Conservation (phyloP, 257 asterid genomes). For the Solanum chiquidenum region DNA sequence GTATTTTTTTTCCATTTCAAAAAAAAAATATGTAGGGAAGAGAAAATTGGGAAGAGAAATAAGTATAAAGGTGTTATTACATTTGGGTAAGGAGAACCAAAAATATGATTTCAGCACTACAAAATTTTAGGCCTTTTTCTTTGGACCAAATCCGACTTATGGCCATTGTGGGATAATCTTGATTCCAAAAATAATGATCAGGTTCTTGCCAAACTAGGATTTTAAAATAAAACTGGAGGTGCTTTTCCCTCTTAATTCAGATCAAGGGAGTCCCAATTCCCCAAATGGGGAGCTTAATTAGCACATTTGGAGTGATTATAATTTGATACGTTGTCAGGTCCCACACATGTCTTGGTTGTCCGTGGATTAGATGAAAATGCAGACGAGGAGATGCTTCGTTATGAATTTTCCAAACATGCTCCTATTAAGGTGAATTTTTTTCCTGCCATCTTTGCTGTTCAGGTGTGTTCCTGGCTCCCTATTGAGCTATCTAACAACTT, state of each 20-base stretch:
- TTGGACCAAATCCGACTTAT: background rate
- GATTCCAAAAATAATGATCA: background rate
- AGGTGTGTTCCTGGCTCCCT: background rate
- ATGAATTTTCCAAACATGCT: slow-evolving; percentile 89
- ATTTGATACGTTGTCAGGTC: slow-evolving; percentile 44
- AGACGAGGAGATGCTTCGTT: slow-evolving; percentile 98
- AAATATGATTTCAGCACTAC: background rate
- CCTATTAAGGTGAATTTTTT: slow-evolving; percentile 67
- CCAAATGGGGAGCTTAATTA: background rate
- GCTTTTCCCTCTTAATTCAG: background rate
- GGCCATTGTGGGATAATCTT: background rate
- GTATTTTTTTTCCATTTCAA: background rate
- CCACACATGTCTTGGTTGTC: slow-evolving; percentile 94
- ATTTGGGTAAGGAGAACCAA: background rate
- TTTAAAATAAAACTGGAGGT: background rate
- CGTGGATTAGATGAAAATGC: slow-evolving; percentile 99
- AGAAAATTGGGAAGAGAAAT: background rate
- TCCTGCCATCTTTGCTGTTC: background rate
- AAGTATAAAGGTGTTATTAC: background rate
- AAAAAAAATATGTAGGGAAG: background rate
- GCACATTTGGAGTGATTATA: background rate
- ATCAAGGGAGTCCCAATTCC: background rate
- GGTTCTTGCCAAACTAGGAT: background rate
- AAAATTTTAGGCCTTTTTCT: background rate
- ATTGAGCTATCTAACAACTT: slow-evolving; percentile 7